These are phyloP conservation scores for Anisogramma anomala DNA, from an alignment of 2,329 filamentous ascomycete genomes.

Conservation along the genomic window DNA sequence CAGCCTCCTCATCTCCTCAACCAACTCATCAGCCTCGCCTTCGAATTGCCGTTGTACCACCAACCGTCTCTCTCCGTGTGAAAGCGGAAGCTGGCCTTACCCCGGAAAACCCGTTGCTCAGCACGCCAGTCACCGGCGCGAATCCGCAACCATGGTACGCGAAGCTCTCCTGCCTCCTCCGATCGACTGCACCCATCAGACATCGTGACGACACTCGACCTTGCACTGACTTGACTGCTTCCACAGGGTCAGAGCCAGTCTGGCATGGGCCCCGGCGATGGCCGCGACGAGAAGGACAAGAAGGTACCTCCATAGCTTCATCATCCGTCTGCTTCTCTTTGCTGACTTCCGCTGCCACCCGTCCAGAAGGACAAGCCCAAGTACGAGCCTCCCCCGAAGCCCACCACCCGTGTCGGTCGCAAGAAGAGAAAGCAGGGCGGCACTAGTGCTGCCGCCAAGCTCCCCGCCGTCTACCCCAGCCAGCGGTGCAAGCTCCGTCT, in stretches of 20 bases:
- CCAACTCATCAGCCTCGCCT: neutral
- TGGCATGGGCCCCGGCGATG: slow-evolving; percentile 65
- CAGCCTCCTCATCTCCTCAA: neutral
- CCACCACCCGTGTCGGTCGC: slow-evolving; percentile 89
- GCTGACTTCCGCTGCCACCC: slow-evolving; percentile 14
- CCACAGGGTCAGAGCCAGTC: slow-evolving; percentile 72
- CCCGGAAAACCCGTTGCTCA: neutral
- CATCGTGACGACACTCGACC: neutral
- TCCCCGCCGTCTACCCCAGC: slow-evolving; percentile 86
- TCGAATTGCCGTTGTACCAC: too few species aligned
- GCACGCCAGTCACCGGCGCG: neutral
- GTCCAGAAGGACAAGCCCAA: slow-evolving; percentile 96
- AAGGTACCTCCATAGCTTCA: slow-evolving; percentile 48
- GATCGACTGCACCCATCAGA: neutral
- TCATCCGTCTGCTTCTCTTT: slow-evolving; percentile 10
- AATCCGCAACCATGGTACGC: slow-evolving; percentile 20
- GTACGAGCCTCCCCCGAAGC: slow-evolving; percentile 96
- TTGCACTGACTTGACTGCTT: slow-evolving; percentile 7
- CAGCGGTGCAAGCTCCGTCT: slow-evolving; percentile 96
- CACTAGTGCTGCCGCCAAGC: slow-evolving; percentile 87
- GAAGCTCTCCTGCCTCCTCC: neutral
- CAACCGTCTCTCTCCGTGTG: neutral
- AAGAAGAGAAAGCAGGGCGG: slow-evolving; percentile 97
- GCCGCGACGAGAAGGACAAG: slow-evolving; percentile 81
- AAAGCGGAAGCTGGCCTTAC: neutral